Conservation (phyloP, 1,284 basidiomycete genomes). For the Irpex lacteus region DNA sequence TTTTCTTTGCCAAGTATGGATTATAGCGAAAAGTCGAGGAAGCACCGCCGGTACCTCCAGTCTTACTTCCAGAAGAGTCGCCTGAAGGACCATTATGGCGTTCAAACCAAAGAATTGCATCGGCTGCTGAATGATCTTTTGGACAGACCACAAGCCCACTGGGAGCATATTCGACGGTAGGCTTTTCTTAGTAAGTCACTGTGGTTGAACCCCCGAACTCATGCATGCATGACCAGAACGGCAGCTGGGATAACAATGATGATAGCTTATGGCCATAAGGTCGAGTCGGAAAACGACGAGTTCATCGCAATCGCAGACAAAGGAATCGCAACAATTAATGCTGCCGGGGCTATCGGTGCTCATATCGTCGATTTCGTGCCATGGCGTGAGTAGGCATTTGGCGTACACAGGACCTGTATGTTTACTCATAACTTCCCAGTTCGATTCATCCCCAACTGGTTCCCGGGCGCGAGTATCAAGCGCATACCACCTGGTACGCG, state of each 20-base stretch:
- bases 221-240: slow-evolving; percentile 9
- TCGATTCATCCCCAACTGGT: slow-evolving; percentile 14
- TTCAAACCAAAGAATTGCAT: background rate
- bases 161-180: background rate
- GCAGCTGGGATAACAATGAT: slow-evolving; percentile 12
- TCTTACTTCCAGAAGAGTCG: background rate
- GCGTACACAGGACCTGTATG: background rate
- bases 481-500: background rate
- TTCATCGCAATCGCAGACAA: background rate
- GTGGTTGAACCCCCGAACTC: background rate
- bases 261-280: slow-evolving; percentile 16
- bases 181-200: background rate
- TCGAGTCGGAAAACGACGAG: slow-evolving; percentile 16
- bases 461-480: slow-evolving; percentile 17
- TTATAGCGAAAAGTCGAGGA: background rate
- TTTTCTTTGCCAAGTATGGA: background rate
- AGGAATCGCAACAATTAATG: background rate
- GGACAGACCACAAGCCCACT: background rate
- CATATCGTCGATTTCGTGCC: background rate
- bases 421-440: slow-evolving; percentile 7
- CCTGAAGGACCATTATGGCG: background rate
- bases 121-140: background rate
- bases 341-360: background rate
- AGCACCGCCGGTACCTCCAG: background rate
- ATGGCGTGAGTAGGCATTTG: background rate